Conservation (phyloP, 1,139 yeast species). For the Nadsonia commutata region DNA sequence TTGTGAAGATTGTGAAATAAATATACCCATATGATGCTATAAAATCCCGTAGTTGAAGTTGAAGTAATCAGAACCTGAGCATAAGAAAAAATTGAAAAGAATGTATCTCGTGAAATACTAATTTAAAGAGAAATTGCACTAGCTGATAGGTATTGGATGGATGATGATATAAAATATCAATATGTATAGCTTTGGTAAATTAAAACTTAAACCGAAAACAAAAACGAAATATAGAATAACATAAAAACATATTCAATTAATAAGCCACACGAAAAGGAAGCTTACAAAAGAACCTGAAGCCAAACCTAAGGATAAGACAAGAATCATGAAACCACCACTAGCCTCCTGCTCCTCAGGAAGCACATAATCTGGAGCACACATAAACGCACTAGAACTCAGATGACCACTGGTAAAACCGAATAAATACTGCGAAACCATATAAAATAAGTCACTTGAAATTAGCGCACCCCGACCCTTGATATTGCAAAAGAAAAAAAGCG, state of each 20-base stretch:
- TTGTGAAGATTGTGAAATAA: no score
- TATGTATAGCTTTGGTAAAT: not conserved
- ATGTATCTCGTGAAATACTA: no score
- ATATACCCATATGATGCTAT: no score
- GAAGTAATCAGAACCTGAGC: no score
- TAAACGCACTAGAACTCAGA: constrained; percentile 63
- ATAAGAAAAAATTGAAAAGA: no score
- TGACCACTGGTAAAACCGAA: constrained; percentile 89
- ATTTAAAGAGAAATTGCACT: no score
- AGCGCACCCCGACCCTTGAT: constrained; percentile 28
- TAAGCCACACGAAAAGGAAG: not conserved
- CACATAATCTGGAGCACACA: constrained; percentile 51
- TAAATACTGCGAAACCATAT: constrained; percentile 50
- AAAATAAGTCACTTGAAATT: constrained; percentile 48
- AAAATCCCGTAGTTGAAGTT: no score
- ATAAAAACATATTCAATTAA: no score
- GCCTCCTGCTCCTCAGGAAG: constrained; percentile 66
- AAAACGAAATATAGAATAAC: not conserved
- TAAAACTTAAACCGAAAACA: not conserved
- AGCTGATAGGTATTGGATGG: not conserved
- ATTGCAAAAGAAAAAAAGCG: constrained; percentile 38
- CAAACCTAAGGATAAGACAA: constrained; percentile 60
- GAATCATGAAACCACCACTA: constrained; percentile 84
- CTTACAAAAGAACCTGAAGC: constrained; percentile 50
- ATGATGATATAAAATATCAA: not conserved